These are phyloP conservation scores for Phytophthora europaea DNA, from an alignment of 352 stramenopile species.

Conservation along the genomic window DNA sequence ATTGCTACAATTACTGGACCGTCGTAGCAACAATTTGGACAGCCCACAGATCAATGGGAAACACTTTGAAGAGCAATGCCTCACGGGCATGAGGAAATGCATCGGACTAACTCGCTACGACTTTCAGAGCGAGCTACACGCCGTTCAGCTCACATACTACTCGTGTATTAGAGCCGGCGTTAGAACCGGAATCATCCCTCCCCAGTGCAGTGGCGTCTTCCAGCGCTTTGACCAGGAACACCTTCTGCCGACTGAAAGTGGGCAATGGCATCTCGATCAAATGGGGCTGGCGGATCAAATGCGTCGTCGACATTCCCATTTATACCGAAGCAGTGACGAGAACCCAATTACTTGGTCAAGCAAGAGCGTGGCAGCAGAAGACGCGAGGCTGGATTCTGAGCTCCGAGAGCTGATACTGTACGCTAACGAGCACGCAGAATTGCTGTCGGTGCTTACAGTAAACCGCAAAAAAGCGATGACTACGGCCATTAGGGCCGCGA, in stretches of 20 bases:
- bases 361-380: conserved; percentile 21
- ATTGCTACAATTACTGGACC: conserved; percentile 14
- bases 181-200: conserved; percentile 52
- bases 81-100: conserved; percentile 30
- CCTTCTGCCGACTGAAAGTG: conserved; percentile 23
- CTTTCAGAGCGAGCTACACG: conserved; percentile 54
- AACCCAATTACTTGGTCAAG: conserved; percentile 7
- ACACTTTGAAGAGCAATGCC: conserved; percentile 24
- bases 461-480: conserved; percentile 56
- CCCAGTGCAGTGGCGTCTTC: conserved; percentile 46
- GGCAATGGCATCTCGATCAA: conserved; percentile 19
- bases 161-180: conserved; percentile 45
- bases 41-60: not conserved
- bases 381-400: conserved; percentile 29
- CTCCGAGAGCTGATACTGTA: conserved; percentile 44
- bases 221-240: conserved; percentile 49
- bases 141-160: conserved; percentile 50
- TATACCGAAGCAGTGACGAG: conserved; percentile 12
- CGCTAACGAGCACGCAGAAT: conserved; percentile 33
- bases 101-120: conserved; percentile 55
- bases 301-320: not conserved
- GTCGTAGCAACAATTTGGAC: not conserved
- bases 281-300: conserved; percentile 2
- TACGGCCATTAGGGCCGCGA: conserved; percentile 36
- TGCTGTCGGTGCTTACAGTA: conserved; percentile 43